These are phyloP conservation scores for Rhododendron molle DNA, from an alignment of 148 eudicot genomes.

Conservation along the genomic window DNA sequence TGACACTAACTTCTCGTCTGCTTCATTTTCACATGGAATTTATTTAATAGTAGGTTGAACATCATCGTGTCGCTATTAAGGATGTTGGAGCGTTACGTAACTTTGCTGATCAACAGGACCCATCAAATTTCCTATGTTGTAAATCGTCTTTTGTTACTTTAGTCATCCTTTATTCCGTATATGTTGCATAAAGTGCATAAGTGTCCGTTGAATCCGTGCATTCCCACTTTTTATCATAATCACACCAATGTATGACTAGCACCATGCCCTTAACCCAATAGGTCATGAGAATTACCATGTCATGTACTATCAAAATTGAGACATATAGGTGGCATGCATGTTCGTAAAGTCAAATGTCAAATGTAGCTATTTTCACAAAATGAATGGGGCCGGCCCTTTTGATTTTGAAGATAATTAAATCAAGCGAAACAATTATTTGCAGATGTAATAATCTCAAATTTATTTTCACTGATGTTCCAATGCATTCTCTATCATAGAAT, in stretches of 20 bases:
- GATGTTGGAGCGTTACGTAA: not conserved
- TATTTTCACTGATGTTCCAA: too few relatives aligned
- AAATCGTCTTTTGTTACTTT: too few relatives aligned
- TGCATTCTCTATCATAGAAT: not conserved
- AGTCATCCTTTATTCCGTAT: too few relatives aligned
- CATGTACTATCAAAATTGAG: not conserved
- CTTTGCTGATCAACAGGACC: not conserved
- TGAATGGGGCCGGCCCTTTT: not conserved
- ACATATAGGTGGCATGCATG: not conserved
- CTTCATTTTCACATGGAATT: too few relatives aligned
- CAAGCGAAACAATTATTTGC: not conserved
- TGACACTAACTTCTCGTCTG: too few relatives aligned
- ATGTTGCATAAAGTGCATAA: not conserved
- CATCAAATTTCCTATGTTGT: not conserved
- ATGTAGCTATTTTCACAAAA: not conserved
- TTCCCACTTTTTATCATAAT: not conserved
- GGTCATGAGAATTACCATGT: not conserved
- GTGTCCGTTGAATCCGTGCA: too few relatives aligned
- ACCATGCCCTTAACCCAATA: not conserved
- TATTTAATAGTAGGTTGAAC: too few relatives aligned
- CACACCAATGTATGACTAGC: not conserved
- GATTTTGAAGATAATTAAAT: not conserved
- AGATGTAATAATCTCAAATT: not conserved
- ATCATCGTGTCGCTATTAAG: not conserved
- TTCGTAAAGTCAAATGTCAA: not conserved